Evolutionary conservation across 768 basidiomycete species (phyloP).

Genomic region (Tricholomella constricta): DNA sequence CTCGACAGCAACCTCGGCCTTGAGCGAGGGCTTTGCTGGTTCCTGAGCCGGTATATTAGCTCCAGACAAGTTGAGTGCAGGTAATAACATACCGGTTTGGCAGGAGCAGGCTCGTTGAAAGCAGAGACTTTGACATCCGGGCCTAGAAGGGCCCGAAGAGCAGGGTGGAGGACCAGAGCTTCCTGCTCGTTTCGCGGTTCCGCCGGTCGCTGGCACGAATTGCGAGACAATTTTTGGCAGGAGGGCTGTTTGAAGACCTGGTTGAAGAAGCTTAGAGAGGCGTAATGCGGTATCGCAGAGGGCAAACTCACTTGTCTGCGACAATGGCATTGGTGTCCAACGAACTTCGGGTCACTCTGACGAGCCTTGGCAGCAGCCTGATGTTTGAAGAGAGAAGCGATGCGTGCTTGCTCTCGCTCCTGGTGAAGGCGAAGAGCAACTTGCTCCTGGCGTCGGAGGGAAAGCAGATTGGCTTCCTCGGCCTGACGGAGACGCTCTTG

Average conservation of each 20-base stretch:
- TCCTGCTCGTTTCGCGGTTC: too few species aligned
- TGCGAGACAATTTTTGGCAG: background rate
- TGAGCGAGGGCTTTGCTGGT: background rate
- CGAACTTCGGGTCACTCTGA: background rate
- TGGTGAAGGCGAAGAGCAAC: conserved; percentile 3
- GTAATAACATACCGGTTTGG: conserved; percentile 2
- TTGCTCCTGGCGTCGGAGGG: conserved; percentile 1
- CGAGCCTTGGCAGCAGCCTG: background rate
- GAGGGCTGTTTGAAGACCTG: background rate
- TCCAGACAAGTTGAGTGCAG: background rate
- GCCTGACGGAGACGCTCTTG: conserved; percentile 9
- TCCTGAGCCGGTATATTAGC: background rate
- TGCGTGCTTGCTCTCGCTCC: conserved; percentile 2
- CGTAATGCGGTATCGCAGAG: background rate
- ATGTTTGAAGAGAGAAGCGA: background rate
- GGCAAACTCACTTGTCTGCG: conserved; percentile 3
- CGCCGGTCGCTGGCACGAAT: background rate
- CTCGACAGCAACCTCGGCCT: background rate
- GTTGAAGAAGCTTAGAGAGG: background rate
- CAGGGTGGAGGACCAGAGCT: background rate
- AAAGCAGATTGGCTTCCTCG: background rate
- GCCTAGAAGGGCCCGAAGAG: background rate
- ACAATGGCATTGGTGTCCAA: background rate
- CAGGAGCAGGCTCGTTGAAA: background rate
- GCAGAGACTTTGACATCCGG: background rate